Conservation (phyloP, 257 asterid species). For the Solanum sejunctum region DNA sequence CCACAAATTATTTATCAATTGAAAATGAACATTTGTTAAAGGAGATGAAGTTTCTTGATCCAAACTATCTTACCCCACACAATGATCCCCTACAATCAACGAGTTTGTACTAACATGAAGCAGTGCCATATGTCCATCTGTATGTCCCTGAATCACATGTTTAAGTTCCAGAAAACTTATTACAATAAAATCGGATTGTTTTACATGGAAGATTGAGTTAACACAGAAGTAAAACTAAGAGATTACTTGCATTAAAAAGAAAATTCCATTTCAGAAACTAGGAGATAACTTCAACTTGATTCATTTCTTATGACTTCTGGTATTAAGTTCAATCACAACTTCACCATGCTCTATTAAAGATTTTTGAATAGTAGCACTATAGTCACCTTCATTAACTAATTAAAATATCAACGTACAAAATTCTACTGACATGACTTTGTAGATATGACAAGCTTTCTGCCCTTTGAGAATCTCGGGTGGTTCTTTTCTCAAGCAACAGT, state of each 20-base stretch:
- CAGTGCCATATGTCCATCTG: slow-evolving; percentile 88
- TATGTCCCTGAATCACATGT: slow-evolving; percentile 63
- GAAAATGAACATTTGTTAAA: not conserved
- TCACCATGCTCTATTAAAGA: not conserved
- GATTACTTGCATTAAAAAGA: not conserved
- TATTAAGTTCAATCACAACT: not conserved
- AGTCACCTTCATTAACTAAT: not conserved
- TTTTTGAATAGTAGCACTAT: not conserved
- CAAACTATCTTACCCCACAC: slow-evolving; percentile 67
- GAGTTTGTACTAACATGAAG: slow-evolving; percentile 80
- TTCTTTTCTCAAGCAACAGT: not conserved
- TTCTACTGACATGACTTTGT: not conserved
- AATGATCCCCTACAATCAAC: slow-evolving; percentile 90
- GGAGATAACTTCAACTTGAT: not conserved
- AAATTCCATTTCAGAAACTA: not conserved
- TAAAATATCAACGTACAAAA: not conserved
- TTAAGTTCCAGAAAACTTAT: not conserved
- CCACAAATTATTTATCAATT: not conserved
- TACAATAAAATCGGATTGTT: not conserved
- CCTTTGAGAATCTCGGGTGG: not conserved
- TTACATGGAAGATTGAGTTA: not conserved
- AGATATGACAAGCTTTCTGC: not conserved
- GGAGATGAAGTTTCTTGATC: not conserved
- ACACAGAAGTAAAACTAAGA: not conserved
- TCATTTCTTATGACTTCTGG: not conserved